Evolutionary conservation across 768 basidiomycete species (phyloP), one percentile per base, ranked within the genome.

Genomic region (Gymnopilus dilepis): DNA sequence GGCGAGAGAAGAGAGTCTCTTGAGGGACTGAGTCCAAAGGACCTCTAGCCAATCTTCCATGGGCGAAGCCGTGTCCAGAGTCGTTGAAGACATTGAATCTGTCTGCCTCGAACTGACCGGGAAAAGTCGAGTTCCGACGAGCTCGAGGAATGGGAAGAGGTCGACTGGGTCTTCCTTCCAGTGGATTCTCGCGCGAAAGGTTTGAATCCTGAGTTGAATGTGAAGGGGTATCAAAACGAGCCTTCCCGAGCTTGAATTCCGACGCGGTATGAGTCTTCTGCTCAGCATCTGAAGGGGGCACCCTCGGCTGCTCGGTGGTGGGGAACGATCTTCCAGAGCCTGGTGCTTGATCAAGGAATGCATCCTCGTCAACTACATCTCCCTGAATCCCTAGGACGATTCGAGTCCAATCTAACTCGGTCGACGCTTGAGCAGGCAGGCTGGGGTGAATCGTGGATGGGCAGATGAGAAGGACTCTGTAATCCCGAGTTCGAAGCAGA

Each of bases 381-480:
- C 55, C 55, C 19, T 30, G 57, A n/a, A 66, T 55, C 2, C 64
- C 68, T 22, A 70, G 41, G n/a, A 65, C 51, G 8, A 61, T 63
- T n/a, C 62, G 57, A 38, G 59, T 69, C 74, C 72, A 89, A 58
- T 86, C 83, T 28, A 86, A 67, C 38, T 80, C 78, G 5, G 77
- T 67, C 0, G 86, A 83, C 0, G 86, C 87, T 54, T 88, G 86
- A 21, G 76, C 76, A 59, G 79, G 84, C 37, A 89, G 74, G 62
- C 79, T 84, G 17, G 72, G 65, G 42, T 84, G 79, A 3, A 76
- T 70, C 7, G 70, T 72, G 15, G 75, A 71, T 30, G 75, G 78
- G n/a, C 78, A 77, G 43, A 89, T 72, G 24, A 89, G 63, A 47
- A 88, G 74, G 34, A 89, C 80, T 17, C 76, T 73, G 69, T 85